Base-by-base conservation (phyloP, 257 asterid genomes). In the Solanum microdontum region DNA sequence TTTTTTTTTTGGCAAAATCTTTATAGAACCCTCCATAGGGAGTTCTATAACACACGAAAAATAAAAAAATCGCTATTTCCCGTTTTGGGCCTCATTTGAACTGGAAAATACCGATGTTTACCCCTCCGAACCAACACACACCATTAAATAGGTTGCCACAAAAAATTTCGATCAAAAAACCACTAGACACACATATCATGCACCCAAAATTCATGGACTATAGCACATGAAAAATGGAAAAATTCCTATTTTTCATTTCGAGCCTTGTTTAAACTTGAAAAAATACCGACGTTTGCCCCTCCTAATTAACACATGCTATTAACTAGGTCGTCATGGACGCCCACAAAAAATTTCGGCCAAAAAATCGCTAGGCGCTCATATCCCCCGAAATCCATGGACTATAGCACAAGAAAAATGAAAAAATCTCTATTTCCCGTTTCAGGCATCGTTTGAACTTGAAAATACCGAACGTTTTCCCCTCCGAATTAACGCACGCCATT, bases 371-470 rank as follows among this genome's bases (percentile, higher is more conserved):
- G 62, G n/a, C 0, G 3, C 23, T 15, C 21, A 15, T 51, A 15
- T 51, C 23, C 3, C 23, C 0, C 8, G 0, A 51, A 51, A 51
- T 51, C 0, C 8, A 51, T 51, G 21, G 23, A 6, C 9, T 15
- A 51, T 15, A 15, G 0, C 9, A 51, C 3, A 51, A 51, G 23
- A 51, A 51, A 51, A 15, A 15, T 51, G 9, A 15, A 51, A 51
- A 51, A 5, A 51, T 48, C 2, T 3, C 0, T 48, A 15, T 48
- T 48, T 14, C 0, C 3, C 21, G 0, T 48, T 14, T 48, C 8
- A 0, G 8, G 21, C 21, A 15, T 14, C 8, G 0, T 48, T 48
- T 48, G 0, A 14, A 48, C 60, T 48, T 48, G 21, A 48, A 48
- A 48, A 51, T 51, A 51, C 4, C 1, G 9, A 6, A 51, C 1